A percentile compares a stretch with the other conserved stretches of the same genome.
phyloP scores from a whole-genome alignment of 192 early-diverging fungal species.

The Backusella liffmaniae region DNA sequence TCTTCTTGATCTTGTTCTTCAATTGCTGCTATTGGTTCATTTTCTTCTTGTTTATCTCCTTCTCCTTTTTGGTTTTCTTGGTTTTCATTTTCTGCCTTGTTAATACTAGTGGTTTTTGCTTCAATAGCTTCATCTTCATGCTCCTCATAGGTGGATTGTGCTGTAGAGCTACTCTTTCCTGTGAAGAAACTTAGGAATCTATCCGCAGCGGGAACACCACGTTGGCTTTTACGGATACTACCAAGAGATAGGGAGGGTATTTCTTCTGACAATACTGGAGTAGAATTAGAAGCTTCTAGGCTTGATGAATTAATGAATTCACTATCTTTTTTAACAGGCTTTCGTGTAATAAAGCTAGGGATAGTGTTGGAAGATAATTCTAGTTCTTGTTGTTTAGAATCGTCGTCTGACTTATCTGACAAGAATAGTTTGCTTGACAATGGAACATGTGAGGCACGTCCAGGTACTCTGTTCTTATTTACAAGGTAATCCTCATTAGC shows the following conservation, averaged over 20 bases:
- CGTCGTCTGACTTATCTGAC: background rate
- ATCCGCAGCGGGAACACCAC: background rate
- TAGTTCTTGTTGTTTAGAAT: background rate
- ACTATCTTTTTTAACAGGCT: background rate
- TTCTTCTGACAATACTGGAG: background rate
- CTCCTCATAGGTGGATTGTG: background rate
- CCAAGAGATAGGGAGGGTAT: background rate
- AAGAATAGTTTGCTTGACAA: background rate
- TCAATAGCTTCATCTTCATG: background rate
- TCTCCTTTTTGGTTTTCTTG: background rate
- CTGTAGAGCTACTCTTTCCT: background rate
- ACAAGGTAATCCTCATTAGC: background rate
- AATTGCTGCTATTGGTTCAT: background rate
- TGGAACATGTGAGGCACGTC: background rate
- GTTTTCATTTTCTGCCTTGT: background rate
- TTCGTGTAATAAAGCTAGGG: constrained; percentile 13
- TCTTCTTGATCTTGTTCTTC: background rate
- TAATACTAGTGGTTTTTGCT: background rate
- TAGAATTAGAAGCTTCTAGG: background rate
- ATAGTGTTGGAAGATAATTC: background rate
- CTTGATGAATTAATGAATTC: background rate
- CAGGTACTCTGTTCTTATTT: background rate
- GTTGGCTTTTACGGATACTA: constrained; percentile 9
- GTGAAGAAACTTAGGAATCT: constrained; percentile 4
- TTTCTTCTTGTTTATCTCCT: background rate